A percentile compares a stretch with the other conserved stretches of the same genome.
These are phyloP conservation scores for Evansstolkia leycettana DNA, from an alignment of 495 filamentous ascomycete genomes.

Conservation along the genomic window DNA sequence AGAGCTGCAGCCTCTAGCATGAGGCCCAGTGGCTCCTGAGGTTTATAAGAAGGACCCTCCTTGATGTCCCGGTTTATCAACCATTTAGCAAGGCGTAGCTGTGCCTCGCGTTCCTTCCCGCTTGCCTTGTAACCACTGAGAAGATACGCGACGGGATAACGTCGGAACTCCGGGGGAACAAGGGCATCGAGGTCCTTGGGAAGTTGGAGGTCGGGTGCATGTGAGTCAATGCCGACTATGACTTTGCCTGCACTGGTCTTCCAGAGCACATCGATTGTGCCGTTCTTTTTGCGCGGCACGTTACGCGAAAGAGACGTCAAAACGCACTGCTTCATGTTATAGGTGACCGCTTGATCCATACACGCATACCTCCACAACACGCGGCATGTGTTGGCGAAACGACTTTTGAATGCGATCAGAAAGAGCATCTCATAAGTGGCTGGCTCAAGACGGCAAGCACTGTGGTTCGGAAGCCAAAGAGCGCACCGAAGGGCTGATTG, in stretches of 20 bases:
- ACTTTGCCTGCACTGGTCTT: slow-evolving; percentile 21
- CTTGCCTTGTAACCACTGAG: slow-evolving; percentile 5
- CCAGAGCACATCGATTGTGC: slow-evolving; percentile 12
- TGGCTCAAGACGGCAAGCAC: slow-evolving; percentile 4
- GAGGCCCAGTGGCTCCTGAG: slow-evolving; percentile 9
- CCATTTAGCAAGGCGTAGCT: slow-evolving; percentile 12
- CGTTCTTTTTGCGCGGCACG: slow-evolving; percentile 2
- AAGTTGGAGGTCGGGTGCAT: slow-evolving; percentile 5
- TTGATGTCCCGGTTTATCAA: slow-evolving; percentile 20
- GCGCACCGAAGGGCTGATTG: slow-evolving; percentile 12
- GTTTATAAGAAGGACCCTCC: slow-evolving; percentile 9
- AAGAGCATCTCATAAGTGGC: slow-evolving; percentile 23
- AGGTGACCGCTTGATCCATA: slow-evolving; percentile 20
- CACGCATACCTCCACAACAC: slow-evolving; percentile 40
- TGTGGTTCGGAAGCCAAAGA: slow-evolving; percentile 7
- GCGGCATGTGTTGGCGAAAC: slow-evolving; percentile 28
- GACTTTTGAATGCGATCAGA: slow-evolving; percentile 22
- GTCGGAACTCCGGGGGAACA: slow-evolving; percentile 19
- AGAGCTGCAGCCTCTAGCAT: slow-evolving; percentile 22
- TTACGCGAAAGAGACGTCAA: slow-evolving; percentile 16
- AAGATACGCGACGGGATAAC: slow-evolving; percentile 19
- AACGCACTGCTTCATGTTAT: slow-evolving; percentile 21
- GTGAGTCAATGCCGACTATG: slow-evolving; percentile 23
- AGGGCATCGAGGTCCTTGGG: slow-evolving; percentile 3
- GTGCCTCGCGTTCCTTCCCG: slow-evolving; percentile 13